Conservation (phyloP, 305 asterid species). For the Rubia balearica region DNA sequence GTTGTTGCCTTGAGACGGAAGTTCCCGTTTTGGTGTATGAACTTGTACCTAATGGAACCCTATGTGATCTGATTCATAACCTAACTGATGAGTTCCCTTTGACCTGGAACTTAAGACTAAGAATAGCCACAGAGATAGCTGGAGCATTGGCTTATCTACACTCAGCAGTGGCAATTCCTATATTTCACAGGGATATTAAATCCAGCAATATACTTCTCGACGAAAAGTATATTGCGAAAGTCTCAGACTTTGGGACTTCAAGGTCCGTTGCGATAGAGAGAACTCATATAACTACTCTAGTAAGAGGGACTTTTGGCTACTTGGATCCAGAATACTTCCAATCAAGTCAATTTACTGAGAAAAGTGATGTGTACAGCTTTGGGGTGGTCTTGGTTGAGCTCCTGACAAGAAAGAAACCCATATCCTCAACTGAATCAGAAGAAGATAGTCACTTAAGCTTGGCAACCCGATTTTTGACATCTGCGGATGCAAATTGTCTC, state of each 20-base stretch:
- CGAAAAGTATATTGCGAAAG: constrained; percentile 8
- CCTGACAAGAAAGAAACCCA: constrained; percentile 10
- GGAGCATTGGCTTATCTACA: constrained; percentile 13
- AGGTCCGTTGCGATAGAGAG: not conserved
- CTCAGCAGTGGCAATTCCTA: constrained; percentile 11
- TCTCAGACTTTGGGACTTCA: constrained; percentile 15
- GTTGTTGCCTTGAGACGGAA: constrained; percentile 2
- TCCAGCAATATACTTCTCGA: constrained; percentile 16
- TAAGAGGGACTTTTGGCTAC: constrained; percentile 9
- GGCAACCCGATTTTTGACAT: constrained; percentile 2
- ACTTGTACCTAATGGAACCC: constrained; percentile 5
- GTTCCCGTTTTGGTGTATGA: constrained; percentile 1
- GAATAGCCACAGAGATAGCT: constrained; percentile 17
- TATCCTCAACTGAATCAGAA: not conserved
- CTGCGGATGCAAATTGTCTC: not conserved
- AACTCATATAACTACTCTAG: constrained; percentile 8
- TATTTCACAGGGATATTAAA: constrained; percentile 14
- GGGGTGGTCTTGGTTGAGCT: constrained; percentile 17
- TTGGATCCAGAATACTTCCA: constrained; percentile 15
- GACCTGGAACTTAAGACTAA: constrained; percentile 14
- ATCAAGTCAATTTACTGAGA: constrained; percentile 8
- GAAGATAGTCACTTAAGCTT: constrained; percentile 10
- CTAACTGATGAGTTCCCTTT: constrained; percentile 6
- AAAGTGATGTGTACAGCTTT: constrained; percentile 17
- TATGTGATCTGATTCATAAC: constrained; percentile 1